phyloP scores from a whole-genome alignment of 2,329 filamentous ascomycete species.

The Dichotomopilus funicola region DNA sequence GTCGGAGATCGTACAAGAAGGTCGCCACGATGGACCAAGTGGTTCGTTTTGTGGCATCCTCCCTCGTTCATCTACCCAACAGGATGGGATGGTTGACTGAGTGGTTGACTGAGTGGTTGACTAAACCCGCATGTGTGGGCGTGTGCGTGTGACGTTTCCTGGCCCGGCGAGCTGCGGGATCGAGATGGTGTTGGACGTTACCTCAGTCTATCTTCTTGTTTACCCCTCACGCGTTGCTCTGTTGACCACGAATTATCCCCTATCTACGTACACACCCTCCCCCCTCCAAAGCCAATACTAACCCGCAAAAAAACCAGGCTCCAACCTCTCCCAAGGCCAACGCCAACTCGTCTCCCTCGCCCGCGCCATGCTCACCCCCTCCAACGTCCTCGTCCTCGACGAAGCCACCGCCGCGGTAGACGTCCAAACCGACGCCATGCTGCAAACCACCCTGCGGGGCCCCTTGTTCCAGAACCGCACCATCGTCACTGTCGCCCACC shows the following conservation, averaged over 20 bases:
- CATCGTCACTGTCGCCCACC: constrained; percentile 96
- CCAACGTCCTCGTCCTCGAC: constrained; percentile 93
- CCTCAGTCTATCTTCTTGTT: no score
- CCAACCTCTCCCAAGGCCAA: constrained; percentile 92
- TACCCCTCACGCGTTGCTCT: no score
- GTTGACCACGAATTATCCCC: not conserved
- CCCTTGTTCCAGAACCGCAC: constrained; percentile 79
- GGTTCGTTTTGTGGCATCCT: not conserved
- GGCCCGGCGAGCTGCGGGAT: not conserved
- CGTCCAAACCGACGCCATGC: constrained; percentile 60
- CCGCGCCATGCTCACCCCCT: constrained; percentile 86
- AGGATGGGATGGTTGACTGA: no score
- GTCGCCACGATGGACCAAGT: constrained; percentile 1
- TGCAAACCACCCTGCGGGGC: constrained; percentile 57
- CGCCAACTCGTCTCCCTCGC: constrained; percentile 90
- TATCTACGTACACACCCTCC: not conserved
- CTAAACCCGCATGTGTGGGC: no score
- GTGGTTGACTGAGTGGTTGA: no score
- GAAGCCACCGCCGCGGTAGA: constrained; percentile 82
- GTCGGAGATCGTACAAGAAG: no score
- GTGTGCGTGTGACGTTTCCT: not conserved
- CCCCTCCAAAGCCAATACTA: constrained; percentile 17
- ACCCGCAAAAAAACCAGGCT: constrained; percentile 50
- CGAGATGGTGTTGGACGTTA: not conserved
- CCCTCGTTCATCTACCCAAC: no score